Base-by-base conservation (phyloP, 192 early-diverging fungal species). In the Backusella mclennaniae region DNA sequence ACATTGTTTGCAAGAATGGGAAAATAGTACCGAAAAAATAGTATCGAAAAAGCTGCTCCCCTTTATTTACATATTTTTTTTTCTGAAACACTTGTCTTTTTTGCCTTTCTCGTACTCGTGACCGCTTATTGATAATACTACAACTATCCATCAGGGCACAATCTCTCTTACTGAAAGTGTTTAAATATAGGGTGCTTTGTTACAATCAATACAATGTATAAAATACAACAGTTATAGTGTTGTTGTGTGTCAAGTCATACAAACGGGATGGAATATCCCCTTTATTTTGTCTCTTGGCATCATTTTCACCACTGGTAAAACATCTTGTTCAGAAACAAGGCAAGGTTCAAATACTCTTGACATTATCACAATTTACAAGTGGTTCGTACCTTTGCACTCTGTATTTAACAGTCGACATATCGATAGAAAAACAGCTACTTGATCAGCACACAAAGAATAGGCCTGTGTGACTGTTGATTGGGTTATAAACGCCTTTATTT, bases 1-100 rank as follows among this genome's bases (percentile, higher is more conserved):
- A 90, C 94, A 95, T 95, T 23, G 15, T 14, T 26, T 41, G 6
- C 29, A n/a, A 71, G 21, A 71, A 33, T 31, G 9, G 1, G 46
- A 23, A 35, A n/a, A n/a, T 33, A 33, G 33, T 33, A 33, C 33
- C 33, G 6, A 8, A 53, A 53, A n/a, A 6, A 53, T 19, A 21
- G 8, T 1, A 33, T 33, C 33, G 4, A 52, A 52, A 52, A 53
- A 53, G 17, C 49, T 5, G 6, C 49, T 53, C 6, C 38, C 11
- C 11, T 39, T 39, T 39, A 11, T 39, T 39, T 39, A 6, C 6
- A 6, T n/a, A 6, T 17, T 49, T 49, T 49, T 59, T 59, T 26
- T 23, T 56, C 23, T 59, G 53, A 59, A 59, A 59, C 53, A 56
- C 23, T 23, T 59, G 17, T 19, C 6, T 4, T 52, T n/a, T 52